Conservation (phyloP, 148 eudicot species). For the Chenopodium berlandieri region DNA sequence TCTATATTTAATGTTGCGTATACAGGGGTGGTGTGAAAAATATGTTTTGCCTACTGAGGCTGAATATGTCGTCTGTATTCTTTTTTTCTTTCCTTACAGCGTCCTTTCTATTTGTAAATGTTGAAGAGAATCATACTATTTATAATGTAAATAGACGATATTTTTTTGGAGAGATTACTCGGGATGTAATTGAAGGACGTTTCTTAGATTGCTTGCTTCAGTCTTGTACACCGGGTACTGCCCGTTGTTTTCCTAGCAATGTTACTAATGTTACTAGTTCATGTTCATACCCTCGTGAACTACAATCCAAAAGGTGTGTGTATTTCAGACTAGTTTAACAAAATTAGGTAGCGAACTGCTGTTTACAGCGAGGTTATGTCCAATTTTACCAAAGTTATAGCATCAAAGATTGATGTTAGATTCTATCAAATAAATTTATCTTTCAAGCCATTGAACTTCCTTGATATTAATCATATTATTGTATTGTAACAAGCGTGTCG, state of each 20-base stretch:
- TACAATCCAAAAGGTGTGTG: too few relatives aligned
- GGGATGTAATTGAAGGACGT: neutral
- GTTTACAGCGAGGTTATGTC: too few relatives aligned
- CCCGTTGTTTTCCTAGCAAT: too few relatives aligned
- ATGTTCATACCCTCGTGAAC: too few relatives aligned
- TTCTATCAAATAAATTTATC: too few relatives aligned
- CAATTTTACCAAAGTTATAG: too few relatives aligned
- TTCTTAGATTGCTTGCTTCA: neutral
- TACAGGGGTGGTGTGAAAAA: constrained; percentile 26
- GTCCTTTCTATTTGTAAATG: constrained; percentile 27
- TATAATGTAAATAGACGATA: constrained; percentile 32
- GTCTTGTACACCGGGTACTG: too few relatives aligned
- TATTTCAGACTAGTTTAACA: too few relatives aligned
- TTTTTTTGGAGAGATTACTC: constrained; percentile 15
- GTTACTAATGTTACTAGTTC: too few relatives aligned
- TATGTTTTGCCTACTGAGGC: constrained; percentile 19
- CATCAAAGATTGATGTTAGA: too few relatives aligned
- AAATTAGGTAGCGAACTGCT: too few relatives aligned
- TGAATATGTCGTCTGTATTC: constrained; percentile 9
- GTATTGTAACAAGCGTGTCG: neutral
- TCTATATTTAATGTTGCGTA: constrained; percentile 2
- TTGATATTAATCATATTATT: neutral
- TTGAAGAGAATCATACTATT: constrained; percentile 27
- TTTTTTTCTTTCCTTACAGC: neutral
- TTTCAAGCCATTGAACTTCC: too few relatives aligned